Base-by-base conservation (phyloP, 768 basidiomycete genomes). In the Boletellus sp. region DNA sequence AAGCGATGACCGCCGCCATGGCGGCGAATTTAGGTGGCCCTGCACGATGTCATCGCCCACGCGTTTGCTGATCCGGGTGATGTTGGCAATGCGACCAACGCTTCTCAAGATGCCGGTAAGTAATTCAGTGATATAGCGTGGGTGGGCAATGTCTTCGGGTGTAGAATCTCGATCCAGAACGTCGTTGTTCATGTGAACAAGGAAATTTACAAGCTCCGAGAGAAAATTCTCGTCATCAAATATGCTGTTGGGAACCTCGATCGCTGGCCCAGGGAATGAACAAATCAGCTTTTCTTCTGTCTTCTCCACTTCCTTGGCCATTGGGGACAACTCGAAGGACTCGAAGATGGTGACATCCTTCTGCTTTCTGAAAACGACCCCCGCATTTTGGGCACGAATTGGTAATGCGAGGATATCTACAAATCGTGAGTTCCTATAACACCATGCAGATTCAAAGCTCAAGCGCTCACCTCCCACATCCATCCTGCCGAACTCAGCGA, bases 371-470 rank as follows among this genome's bases (percentile, higher is more conserved):
- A 75, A 48, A 15, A 80, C 59, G 1, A 80, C 42, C 13, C 65
- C 75, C 2, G 79, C 76, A 38, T 80, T 80, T 48, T 79, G 79
- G 2, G 68, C 67, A 6, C 65, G 62, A 17, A 80, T 65, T 6
- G 66, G 63, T 23, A 78, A 61, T 16, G 62, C 61, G 15, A 72
- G 45, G 23, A 68, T 55, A 45, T 72, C 79, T 78, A 38, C 19
- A 8, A 13, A 16, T 24, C 6, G 10, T 52, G 3, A 55, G 44
- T 20, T 31, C 36, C 12, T 34, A 17, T 8, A 5, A 24, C 7
- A 17, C 15, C 17, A 37, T 31, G 35, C 10, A 34, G 28, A 24
- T 13, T 45, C 22, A 2, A 24, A 36, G n/a, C n/a, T n/a, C n/a
- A n/a, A n/a, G n/a, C n/a, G 15, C 44, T 10, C 5, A 45, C 44